phyloP scores from a whole-genome alignment of 495 filamentous ascomycete genomes.

The Neurospora tetrasperma region DNA sequence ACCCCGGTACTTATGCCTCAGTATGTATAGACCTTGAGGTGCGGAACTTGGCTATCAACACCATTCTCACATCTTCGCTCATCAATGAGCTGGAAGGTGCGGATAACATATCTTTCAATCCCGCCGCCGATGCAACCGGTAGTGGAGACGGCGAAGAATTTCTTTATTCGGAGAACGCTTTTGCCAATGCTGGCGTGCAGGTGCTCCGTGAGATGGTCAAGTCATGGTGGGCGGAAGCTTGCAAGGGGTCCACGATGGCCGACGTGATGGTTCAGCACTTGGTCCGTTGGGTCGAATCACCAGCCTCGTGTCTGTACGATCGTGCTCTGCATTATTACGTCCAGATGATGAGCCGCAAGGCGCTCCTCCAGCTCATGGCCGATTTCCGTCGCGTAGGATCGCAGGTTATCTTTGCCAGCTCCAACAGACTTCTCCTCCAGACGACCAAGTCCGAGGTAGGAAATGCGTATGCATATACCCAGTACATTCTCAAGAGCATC shows the following conservation, averaged over 20 bases:
- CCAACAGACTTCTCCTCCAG: slow-evolving; percentile 82
- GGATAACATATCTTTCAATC: slow-evolving; percentile 69
- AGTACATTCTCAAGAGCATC: slow-evolving; percentile 96
- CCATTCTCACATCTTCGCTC: slow-evolving; percentile 91
- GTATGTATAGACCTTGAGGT: slow-evolving; percentile 95
- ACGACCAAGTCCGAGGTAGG: slow-evolving; percentile 95
- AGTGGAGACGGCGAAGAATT: slow-evolving; percentile 41
- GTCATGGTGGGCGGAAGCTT: slow-evolving; percentile 93
- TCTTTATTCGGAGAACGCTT: slow-evolving; percentile 82
- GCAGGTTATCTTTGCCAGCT: slow-evolving; percentile 81
- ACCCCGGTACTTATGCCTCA: slow-evolving; percentile 83
- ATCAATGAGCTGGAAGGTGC: slow-evolving; percentile 93
- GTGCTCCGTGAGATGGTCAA: slow-evolving; percentile 98
- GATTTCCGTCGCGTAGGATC: slow-evolving; percentile 95
- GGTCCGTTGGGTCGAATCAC: slow-evolving; percentile 91
- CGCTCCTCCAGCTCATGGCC: slow-evolving; percentile 90
- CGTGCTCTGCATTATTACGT: slow-evolving; percentile 95
- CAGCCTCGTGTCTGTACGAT: slow-evolving; percentile 89
- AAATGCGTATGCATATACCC: slow-evolving; percentile 91
- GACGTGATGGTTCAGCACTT: slow-evolving; percentile 97
- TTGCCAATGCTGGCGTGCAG: slow-evolving; percentile 78
- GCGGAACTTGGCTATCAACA: slow-evolving; percentile 94
- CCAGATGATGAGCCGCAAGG: slow-evolving; percentile 94
- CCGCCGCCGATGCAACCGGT: slow-evolving; percentile 55
- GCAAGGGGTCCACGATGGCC: slow-evolving; percentile 82